Evolutionary conservation across 768 basidiomycete genomes (phyloP), one percentile per base, ranked within the genome.

Genomic region (Pleurotus djamor): DNA sequence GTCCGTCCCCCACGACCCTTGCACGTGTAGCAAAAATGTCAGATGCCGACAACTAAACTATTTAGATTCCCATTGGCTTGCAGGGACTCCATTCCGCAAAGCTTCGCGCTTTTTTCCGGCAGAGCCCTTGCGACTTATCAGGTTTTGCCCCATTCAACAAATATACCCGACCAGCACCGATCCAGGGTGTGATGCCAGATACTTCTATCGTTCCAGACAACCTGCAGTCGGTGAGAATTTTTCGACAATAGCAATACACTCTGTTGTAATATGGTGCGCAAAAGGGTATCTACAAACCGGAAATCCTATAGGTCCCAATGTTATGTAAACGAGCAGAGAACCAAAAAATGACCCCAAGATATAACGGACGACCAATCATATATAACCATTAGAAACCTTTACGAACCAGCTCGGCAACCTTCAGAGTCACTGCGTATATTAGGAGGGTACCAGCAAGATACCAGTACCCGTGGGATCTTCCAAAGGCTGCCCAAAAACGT

Each of bases 381-480:
- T 52, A 54, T 28, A 28, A 28, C 21, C 21, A 28, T 34, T 37
- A 56, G 43, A 59, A 60, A 35, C 60, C 57, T 59, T 62, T 57
- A 52, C 54, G 58, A 17, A 63, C 13, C 17, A 60, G 41, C 68
- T 63, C 66, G 69, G 69, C 70, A 69, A 67, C 69, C 67, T 64
- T 59, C 58, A 58, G 58, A 64, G 48, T 49, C 56, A 62, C n/a
- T 60, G 65, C 48, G 63, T 60, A 61, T 63, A 56, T 57, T 57
- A 62, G 37, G 57, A 60, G 37, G 59, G 54, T n/a, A 34, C 36
- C 54, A 49, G 55, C 60, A 50, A 60, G 52, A 28, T 64, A 58
- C 59, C 64, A 64, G 44, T 44, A 38, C 54, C 54, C 56, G 49
- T 48, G 49, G 48, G 36, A 51, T 57, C 44, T 37, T 56, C 55